Base-by-base conservation (phyloP, 768 basidiomycete genomes). In the Myochromella boudieri region DNA sequence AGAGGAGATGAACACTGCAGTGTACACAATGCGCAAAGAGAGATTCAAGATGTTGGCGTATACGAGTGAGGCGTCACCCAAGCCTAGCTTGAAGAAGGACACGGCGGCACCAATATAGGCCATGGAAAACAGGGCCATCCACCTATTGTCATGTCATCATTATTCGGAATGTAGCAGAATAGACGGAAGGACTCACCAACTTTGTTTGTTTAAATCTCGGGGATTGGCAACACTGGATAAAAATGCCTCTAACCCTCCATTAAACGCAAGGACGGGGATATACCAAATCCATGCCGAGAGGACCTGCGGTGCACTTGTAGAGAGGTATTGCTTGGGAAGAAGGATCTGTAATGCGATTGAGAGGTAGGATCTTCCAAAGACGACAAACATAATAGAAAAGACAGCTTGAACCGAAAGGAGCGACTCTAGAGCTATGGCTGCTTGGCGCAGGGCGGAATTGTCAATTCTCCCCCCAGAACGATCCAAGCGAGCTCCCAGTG, bases 181-280 rank as follows among this genome's bases (percentile, higher is more conserved):
- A 10, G 6, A 12, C 11, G 9, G 17, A n/a, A 2, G 2, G 22
- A 59, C 75, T 45, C 44, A 78, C 75, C 81, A 72, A 56, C 84
- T 87, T 63, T 95, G 93, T 6, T 60, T 62, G 37, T 71, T 79
- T 8, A 99, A 66, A 62, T 94, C 85, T 1, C 64, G 56, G 0
- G 85, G 74, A 1, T 75, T 72, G 1, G 92, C 89, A 1, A 85
- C 83, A 44, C 90, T 86, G 2, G 88, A 81, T 55, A 95, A 75
- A 64, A 97, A 95, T 0, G 95, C 91, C 61, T 99, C 97, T 14
- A 95, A 68, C 0, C 90, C 80, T 2, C 97, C 97, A 60, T 99
- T 99, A 54, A 92, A 68, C 4, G 88, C 88, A 58, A 99, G 77
- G 17, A 88, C 77, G 0, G 97, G 97, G 54, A 98, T 85, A 56